Evolutionary conservation across 345 rosid species (phyloP), one percentile per base, ranked within the genome.

Genomic region (Eucalyptus curtisii): DNA sequence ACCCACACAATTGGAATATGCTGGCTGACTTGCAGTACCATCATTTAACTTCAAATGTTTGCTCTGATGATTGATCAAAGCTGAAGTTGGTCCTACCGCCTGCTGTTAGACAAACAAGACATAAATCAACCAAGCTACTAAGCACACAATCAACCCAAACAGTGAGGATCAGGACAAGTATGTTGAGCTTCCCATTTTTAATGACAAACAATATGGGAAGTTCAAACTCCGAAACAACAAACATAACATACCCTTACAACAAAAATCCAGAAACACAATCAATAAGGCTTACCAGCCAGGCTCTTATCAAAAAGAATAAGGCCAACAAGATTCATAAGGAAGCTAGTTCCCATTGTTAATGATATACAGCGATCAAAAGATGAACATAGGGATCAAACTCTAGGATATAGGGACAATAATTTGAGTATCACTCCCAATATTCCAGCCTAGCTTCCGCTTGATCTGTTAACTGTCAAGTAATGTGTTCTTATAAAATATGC

Each of bases 1-100:
- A 89, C 93, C 88, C 88, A 91, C 90, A 89, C 42, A 82, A 88
- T 45, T 27, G 81, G 90, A 86, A 79, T 89, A 31, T 87, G 49
- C 50, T 81, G 88, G 49, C 88, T 68, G 90, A 44, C 86, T 45
- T 71, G 85, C 61, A 66, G 52, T 8, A 57, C n/a, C 13, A 55
- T 85, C 87, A 48, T 89, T 90, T 57, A 76, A 81, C 64, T 87
- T 92, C 45, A 88, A 49, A 90, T 66, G 89, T 86, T 84, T 88
- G 40, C 47, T 90, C 66, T 45, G 81, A 90, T 61, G 82, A 89
- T 64, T 80, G 57, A 55, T 49, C 50, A 86, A 37, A 50, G 31
- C 16, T 86, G 91, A 86, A 68, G 87, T 25, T 81, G 89, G 88
- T 44, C 42, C 90, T 15, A 42, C 87, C 17, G 20, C 55, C 45